Evolutionary conservation across 2,329 filamentous ascomycete species (phyloP).

Genomic region (Colletotrichum euphorbiae): DNA sequence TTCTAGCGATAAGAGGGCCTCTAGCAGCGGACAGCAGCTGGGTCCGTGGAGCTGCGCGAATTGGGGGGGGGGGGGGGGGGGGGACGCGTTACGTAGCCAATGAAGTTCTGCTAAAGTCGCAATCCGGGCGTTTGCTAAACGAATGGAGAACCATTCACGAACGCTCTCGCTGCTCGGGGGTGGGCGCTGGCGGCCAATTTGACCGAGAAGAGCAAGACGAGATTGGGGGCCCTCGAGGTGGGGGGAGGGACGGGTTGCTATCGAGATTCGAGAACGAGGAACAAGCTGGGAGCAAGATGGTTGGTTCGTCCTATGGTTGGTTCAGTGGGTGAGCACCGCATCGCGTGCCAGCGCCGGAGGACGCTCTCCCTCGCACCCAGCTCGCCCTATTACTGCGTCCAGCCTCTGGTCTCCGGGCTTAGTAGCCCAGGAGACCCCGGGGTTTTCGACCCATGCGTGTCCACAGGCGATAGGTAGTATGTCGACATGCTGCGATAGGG

Average conservation of each 20-base stretch:
- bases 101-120: slow-evolving; percentile 24
- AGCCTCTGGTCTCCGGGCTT: slow-evolving; percentile 20
- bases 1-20: slow-evolving; percentile 37
- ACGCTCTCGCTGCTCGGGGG: slow-evolving; percentile 24
- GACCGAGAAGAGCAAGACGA: slow-evolving; percentile 33
- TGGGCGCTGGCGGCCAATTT: slow-evolving; percentile 37
- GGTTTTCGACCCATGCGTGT: slow-evolving; percentile 28
- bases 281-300: slow-evolving; percentile 15
- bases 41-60: slow-evolving; percentile 36
- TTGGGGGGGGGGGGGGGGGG: background rate
- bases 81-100: slow-evolving; percentile 36
- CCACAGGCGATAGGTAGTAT: slow-evolving; percentile 4
- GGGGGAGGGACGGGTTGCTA: slow-evolving; percentile 18
- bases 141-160: slow-evolving; percentile 36
- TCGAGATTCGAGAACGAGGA: slow-evolving; percentile 31
- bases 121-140: slow-evolving; percentile 38
- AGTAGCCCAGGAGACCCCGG: slow-evolving; percentile 14
- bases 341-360: background rate
- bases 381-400: slow-evolving; percentile 26
- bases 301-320: slow-evolving; percentile 28
- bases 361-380: no score
- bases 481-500: slow-evolving; percentile 28
- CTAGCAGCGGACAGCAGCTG: slow-evolving; percentile 21
- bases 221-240: slow-evolving; percentile 12
- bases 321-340: slow-evolving; percentile 25